These are phyloP conservation scores for Massospora cicadina DNA, from an alignment of 371 early-diverging fungal species.

Conservation along the genomic window DNA sequence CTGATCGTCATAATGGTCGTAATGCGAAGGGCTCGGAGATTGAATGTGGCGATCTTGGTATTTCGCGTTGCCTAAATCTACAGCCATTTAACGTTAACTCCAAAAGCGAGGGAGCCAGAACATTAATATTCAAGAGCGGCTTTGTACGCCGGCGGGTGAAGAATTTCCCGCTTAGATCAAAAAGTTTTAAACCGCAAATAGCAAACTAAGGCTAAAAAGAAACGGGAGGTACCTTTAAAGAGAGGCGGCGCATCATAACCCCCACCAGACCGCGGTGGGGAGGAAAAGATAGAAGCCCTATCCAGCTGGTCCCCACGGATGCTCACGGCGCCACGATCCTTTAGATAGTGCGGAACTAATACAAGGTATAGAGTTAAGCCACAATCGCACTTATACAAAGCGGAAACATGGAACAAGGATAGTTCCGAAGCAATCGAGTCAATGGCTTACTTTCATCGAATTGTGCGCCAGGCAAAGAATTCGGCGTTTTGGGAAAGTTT, in stretches of 20 bases:
- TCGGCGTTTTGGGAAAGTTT: background rate
- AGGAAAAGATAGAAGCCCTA: background rate
- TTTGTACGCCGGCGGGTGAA: background rate
- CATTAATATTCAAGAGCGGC: background rate
- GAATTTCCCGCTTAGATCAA: background rate
- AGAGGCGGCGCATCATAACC: background rate
- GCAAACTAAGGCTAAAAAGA: no score
- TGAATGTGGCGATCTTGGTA: background rate
- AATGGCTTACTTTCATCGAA: background rate
- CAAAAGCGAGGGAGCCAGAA: slow-evolving; percentile 6
- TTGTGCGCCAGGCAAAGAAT: background rate
- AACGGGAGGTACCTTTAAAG: background rate
- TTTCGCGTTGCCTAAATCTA: slow-evolving; percentile 11
- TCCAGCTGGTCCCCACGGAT: background rate
- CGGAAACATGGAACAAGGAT: no score
- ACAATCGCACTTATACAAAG: no score
- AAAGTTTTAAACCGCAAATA: no score
- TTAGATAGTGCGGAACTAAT: background rate
- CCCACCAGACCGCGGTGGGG: background rate
- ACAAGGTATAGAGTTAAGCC: no score
- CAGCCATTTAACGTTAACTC: slow-evolving; percentile 12
- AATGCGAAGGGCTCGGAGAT: background rate
- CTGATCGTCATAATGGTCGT: slow-evolving; percentile 2
- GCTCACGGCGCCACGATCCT: background rate
- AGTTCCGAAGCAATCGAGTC: no score